These are phyloP conservation scores for Apiospora kogelbergensis DNA, from an alignment of 2,329 filamentous ascomycete species.

Conservation along the genomic window DNA sequence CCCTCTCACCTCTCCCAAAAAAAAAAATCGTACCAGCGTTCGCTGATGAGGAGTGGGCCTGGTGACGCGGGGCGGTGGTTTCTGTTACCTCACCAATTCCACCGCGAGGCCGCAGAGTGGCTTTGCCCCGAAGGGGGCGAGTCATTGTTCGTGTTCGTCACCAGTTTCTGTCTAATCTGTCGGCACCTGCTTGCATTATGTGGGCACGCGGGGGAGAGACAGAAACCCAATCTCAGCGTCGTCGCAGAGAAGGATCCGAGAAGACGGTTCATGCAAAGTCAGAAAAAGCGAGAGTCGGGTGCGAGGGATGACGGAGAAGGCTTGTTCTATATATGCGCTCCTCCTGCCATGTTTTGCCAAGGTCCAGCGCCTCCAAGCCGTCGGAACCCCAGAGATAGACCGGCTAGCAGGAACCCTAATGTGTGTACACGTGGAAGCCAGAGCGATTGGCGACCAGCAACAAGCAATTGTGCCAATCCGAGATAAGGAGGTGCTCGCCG, in stretches of 20 bases:
- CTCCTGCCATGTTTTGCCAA: neutral
- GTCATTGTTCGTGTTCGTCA: conserved; percentile 4
- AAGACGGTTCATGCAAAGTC: neutral
- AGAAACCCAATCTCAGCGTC: neutral
- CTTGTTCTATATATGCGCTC: neutral
- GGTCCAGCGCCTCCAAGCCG: neutral
- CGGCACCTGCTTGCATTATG: neutral
- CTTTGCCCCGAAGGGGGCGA: conserved; percentile 1
- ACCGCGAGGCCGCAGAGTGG: neutral
- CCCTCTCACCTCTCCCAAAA: too few species aligned
- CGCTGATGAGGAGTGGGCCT: neutral
- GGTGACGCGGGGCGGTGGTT: conserved; percentile 1
- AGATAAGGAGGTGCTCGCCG: neutral
- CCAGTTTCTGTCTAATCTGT: neutral
- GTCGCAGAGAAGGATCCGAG: neutral
- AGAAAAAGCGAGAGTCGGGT: neutral
- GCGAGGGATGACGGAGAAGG: neutral
- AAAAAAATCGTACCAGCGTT: conserved; percentile 3
- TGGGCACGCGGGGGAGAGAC: neutral
- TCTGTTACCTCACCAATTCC: conserved; percentile 3
- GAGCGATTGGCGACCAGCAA: neutral
- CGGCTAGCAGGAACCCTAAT: neutral
- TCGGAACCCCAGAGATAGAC: neutral
- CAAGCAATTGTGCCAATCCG: too few species aligned
- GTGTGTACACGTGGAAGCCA: neutral